Base-by-base conservation (phyloP, 148 eudicot genomes). In the Agrostemma githago region DNA sequence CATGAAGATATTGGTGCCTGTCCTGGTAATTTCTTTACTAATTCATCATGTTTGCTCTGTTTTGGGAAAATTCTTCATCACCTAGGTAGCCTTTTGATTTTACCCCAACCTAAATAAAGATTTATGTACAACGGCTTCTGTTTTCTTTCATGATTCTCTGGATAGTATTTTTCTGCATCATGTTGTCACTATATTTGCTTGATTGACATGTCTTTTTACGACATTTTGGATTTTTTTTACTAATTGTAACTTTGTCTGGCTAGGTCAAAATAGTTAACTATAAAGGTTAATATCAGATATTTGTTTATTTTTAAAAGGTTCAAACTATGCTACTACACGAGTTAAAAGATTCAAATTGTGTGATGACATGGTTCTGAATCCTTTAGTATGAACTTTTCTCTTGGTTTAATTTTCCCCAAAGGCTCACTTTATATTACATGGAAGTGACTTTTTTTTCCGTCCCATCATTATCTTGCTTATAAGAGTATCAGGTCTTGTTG, bases 1-100 rank as follows among this genome's bases (percentile, higher is more conserved):
- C 70, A n/a, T 20, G 86, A 74, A 74, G 85, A 78, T 8, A 80
- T 59, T 64, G 79, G 72, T 44, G 79, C 58, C 76, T 79, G 77
- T 74, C 71, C 70, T 66, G 87, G 87, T 87, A 84, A 17, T 61
- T 51, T 9, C 56, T 59, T 26, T 34, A 2, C 17, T 39, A 20
- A 15, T 63, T 26, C 11, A 4, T 34, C 41, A 14, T 68, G 3
- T 58, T 44, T 66, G 14, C 10, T 40, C 26, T 19, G 61, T 73
- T 6, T 9, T 34, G 26, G 37, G 40, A 53, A 71, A 61, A 40
- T 10, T 14, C 0, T 6, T 15, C 14, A 51, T n/a, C 19, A 4
- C 12, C 51, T 66, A 14, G 42, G 53, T 66, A 67, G 3, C 61
- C 54, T 21, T 21, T 6, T 62, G 43, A 63, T 41, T 62, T n/a